Evolutionary conservation across 2,329 filamentous ascomycete species (phyloP).

Genomic region (Fusarium musae): DNA sequence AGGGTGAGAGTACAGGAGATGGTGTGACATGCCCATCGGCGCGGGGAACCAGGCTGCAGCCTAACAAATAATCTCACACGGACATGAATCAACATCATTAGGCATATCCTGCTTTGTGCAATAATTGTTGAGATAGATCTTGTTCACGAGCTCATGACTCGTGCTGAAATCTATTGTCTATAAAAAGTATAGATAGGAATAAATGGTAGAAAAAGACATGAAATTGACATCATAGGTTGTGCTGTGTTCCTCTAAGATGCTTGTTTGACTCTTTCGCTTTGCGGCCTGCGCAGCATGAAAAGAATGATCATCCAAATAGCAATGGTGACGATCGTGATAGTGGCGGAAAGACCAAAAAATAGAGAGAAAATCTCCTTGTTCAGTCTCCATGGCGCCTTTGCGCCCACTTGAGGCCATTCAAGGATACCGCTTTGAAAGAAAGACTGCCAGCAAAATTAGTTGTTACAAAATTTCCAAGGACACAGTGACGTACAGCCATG

Average conservation of each 20-base stretch:
- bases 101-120: background rate
- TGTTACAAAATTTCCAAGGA: background rate
- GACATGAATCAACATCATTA: background rate
- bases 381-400: background rate
- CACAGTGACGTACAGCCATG: conserved; percentile 20
- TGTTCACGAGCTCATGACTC: background rate
- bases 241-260: background rate
- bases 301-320: background rate
- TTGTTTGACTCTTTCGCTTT: background rate
- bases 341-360: conserved; percentile 8
- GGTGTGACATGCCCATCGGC: background rate
- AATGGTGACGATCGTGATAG: background rate
- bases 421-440: conserved; percentile 36
- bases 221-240: background rate
- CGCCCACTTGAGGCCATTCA: background rate
- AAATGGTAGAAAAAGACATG: background rate
- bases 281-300: conserved; percentile 8
- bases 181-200: background rate
- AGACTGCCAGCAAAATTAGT: conserved; percentile 2
- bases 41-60: background rate
- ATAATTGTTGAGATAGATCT: background rate
- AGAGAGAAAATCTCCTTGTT: conserved; percentile 8
- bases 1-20: background rate
- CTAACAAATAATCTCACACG: background rate
- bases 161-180: background rate